These are phyloP conservation scores for Lepidium africanum DNA, from an alignment of 345 rosid genomes.

Conservation along the genomic window DNA sequence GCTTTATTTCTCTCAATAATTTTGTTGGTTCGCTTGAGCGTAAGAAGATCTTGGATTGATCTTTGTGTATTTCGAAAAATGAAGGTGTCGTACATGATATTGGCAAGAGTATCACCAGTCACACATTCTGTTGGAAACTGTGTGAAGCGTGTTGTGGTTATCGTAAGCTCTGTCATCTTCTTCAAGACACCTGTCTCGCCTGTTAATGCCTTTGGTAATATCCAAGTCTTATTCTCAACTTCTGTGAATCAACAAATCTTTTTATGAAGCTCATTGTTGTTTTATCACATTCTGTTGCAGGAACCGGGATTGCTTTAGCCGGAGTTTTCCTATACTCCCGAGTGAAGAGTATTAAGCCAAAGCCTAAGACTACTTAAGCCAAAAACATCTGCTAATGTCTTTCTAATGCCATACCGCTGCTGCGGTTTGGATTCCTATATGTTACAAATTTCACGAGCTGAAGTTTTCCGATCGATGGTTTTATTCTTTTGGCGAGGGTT, in stretches of 20 bases:
- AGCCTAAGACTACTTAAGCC: conserved; percentile 61
- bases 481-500: conserved; percentile 10
- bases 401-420: neutral
- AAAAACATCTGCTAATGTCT: conserved; percentile 5
- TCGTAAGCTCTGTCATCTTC: conserved; percentile 96
- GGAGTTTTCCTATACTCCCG: conserved; percentile 96
- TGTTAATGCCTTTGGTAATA: conserved; percentile 74
- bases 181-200: conserved; percentile 78
- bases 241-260: neutral
- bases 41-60: neutral
- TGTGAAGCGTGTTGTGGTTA: conserved; percentile 98
- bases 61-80: neutral
- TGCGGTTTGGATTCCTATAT: neutral
- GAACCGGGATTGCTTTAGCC: conserved; percentile 88
- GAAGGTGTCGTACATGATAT: conserved; percentile 95
- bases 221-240: neutral
- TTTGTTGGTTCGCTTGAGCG: neutral
- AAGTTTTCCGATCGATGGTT: conserved; percentile 18
- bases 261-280: conserved; percentile 14
- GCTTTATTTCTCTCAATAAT: neutral
- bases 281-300: conserved; percentile 31
- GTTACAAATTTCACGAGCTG: conserved; percentile 5
- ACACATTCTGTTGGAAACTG: conserved; percentile 98
- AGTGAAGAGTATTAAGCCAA: conserved; percentile 86
- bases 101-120: conserved; percentile 95